Base-by-base conservation (phyloP, 345 rosid genomes). In the Melaleuca quinquenervia region DNA sequence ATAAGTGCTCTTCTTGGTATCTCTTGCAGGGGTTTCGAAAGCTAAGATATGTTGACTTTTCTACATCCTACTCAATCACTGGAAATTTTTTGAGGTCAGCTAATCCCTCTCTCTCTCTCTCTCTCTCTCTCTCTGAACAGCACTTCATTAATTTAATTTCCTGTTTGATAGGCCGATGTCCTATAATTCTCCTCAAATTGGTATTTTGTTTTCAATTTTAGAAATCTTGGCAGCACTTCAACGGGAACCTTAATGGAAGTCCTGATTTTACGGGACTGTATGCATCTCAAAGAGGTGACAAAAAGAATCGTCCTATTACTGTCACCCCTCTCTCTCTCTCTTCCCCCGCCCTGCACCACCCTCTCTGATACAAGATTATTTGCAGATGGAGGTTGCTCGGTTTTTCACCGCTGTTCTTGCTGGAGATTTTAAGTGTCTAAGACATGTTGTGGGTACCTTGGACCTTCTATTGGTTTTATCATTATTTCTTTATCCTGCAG, bases 11-110 rank as follows among this genome's bases (percentile, higher is more conserved):
- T 83, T 86, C 75, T 60, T 20, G 56, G 54, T 83, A 49, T 82
- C 78, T 76, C 64, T 50, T 90, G 88, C 93, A 95, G 99, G 96
- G 95, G 88, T 90, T 90, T 75, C 92, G 87, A 70, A 94, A 92
- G 87, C 88, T 96, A 82, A 91, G 90, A 83, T 92, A 94, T 92
- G 90, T 93, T 85, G 98, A 96, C 90, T 93, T 96, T 85, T 94
- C 99, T 45, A 90, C 94, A 14, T 92, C 96, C 7, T 92, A 94
- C 87, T 91, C 91, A 20, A 91, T 95, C 80, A 93, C 94, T 20
- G 99, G 99, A 84, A 91, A 87, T 84, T 95, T 96, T 94, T 88
- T 96, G 88, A 93, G 98, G 99, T 94, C 84, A 21, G 87, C 87
- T 82, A 75, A 50, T 86, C 44, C 82, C 78, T 36, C 48, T 3